A percentile compares a stretch with the other conserved stretches of the same genome.
phyloP scores from a whole-genome alignment of 164 flowering plant species.

The Nelumbo lutea region DNA sequence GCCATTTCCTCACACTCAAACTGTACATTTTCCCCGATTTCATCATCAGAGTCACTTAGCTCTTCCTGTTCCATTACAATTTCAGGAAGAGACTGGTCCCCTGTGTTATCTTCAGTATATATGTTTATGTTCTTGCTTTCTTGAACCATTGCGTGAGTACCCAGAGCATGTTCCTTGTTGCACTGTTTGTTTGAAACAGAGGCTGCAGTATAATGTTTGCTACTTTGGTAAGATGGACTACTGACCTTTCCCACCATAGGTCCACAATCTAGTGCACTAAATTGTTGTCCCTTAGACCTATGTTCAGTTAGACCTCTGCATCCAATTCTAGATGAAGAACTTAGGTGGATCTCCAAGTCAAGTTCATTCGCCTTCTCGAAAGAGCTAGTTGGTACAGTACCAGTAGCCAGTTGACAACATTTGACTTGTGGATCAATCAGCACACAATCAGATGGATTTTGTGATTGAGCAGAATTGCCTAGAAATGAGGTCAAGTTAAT shows the following conservation, averaged over 20 bases:
- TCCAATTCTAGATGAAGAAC: conserved; percentile 33
- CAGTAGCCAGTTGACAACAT: conserved; percentile 8
- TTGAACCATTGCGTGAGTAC: conserved; percentile 13
- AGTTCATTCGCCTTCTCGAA: conserved; percentile 41
- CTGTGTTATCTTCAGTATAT: conserved; percentile 23
- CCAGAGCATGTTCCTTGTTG: conserved; percentile 9
- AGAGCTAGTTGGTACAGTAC: conserved; percentile 19
- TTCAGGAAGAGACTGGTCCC: conserved; percentile 56
- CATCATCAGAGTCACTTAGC: conserved; percentile 95
- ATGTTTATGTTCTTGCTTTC: conserved; percentile 14
- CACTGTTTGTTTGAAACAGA: conserved; percentile 7
- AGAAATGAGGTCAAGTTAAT: conserved; percentile 20
- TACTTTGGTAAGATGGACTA: background rate
- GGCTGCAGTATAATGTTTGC: conserved; percentile 6
- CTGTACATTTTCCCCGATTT: conserved; percentile 73
- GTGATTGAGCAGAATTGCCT: conserved; percentile 19
- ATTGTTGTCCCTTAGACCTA: conserved; percentile 10
- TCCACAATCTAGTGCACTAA: conserved; percentile 10
- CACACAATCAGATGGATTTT: conserved; percentile 17
- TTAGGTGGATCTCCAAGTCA: conserved; percentile 74
- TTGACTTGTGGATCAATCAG: conserved; percentile 12
- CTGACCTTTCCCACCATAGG: background rate
- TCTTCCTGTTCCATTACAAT: conserved; percentile 99
- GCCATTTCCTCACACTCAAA: conserved; percentile 97
- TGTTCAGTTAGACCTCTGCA: conserved; percentile 17